Evolutionary conservation across 75 land plant species (phyloP), one percentile per base, ranked within the genome.

Genomic region (Selaginella tamariscina): DNA sequence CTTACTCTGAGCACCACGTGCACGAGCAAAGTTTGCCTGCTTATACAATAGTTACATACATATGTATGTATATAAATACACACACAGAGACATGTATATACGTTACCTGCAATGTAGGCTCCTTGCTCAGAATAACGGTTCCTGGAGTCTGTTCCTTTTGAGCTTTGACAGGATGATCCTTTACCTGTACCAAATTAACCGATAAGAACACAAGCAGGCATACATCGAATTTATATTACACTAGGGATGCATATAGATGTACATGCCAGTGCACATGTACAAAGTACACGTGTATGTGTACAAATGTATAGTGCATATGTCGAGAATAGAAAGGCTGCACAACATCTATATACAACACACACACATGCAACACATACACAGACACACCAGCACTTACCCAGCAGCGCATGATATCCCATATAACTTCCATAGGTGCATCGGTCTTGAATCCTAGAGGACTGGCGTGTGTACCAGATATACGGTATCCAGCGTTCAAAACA

Each of bases 321-420:
- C n/a, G n/a, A n/a, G n/a, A n/a, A n/a, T n/a, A n/a, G n/a, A n/a
- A n/a, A n/a, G n/a, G n/a, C n/a, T n/a, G n/a, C n/a, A n/a, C n/a
- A n/a, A n/a, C n/a, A n/a, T n/a, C n/a, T n/a, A 0, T 23, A n/a
- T 0, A 31, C 20, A 57, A 63, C 13, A 24, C 31, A 66, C 26
- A 33, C 26, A 66, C 8, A 29, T 9, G 2, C 39, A 67, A 30
- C 1, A 24, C 24, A 24, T 32, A n/a, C 28, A 20, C 31, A 44
- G 15, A 27, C n/a, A 27, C 64, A 30, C 56, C 68, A 75, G 49
- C 5, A 15, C 49, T 39, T 80, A 95, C 99, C 99, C 99, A 95
- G 71, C 99, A 91, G 18, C 99, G 99, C 99, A 95, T 95, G 27
- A 95, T 95, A 67, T 95, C 99, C 99, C 99, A 95, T 55, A 95